phyloP scores from a whole-genome alignment of 495 filamentous ascomycete genomes.

The Neurospora hispaniola region DNA sequence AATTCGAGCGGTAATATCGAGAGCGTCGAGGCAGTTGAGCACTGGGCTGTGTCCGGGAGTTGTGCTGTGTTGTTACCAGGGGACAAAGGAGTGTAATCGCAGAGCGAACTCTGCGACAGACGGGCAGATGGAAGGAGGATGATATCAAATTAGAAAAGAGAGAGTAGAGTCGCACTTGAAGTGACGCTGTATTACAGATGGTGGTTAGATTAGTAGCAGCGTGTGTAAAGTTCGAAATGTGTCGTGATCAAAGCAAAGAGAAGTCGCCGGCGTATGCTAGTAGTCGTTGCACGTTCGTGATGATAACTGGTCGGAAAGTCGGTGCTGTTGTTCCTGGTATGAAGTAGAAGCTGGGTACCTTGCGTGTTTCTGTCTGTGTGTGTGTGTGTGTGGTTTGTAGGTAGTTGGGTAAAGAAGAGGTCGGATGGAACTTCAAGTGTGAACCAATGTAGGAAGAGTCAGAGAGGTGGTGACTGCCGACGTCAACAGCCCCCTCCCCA shows the following conservation, averaged over 20 bases:
- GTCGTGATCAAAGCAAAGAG: background rate
- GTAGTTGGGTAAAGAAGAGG: background rate
- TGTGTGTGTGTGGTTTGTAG: background rate
- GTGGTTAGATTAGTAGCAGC: background rate
- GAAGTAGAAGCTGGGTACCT: background rate
- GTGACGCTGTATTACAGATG: background rate
- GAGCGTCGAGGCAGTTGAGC: background rate
- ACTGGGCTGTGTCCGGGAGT: background rate
- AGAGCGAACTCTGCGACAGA: background rate
- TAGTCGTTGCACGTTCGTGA: background rate
- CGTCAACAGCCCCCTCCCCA: background rate
- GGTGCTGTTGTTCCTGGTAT: background rate
- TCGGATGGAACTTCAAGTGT: background rate
- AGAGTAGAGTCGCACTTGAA: background rate
- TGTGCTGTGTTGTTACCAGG: background rate
- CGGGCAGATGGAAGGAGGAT: background rate
- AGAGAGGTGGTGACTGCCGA: background rate
- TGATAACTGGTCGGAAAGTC: background rate
- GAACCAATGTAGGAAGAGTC: background rate
- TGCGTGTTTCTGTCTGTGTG: background rate
- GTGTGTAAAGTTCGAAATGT: background rate
- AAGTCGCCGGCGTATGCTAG: background rate
- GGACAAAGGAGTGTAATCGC: background rate
- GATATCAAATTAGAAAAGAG: background rate
- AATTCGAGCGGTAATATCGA: background rate